These are phyloP conservation scores for Curvularia hawaiiensis DNA, from an alignment of 2,329 filamentous ascomycete genomes.

Conservation along the genomic window DNA sequence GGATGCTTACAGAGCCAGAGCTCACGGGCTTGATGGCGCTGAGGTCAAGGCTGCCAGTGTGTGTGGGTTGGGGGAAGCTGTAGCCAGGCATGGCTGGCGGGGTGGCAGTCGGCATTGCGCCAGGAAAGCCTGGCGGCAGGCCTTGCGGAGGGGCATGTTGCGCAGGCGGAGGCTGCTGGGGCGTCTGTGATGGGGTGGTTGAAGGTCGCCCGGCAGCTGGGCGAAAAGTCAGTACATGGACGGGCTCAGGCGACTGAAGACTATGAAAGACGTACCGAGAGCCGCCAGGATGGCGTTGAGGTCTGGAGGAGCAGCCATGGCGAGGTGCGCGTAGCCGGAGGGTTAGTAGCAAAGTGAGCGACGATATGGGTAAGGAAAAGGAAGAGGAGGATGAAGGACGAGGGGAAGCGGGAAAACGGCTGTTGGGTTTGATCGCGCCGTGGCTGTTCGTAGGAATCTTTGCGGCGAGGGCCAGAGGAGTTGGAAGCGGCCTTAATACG, in stretches of 20 bases:
- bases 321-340: slow-evolving; percentile 14
- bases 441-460: slow-evolving; percentile 21
- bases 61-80: slow-evolving; percentile 69
- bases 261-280: slow-evolving; percentile 36
- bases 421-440: slow-evolving; percentile 15
- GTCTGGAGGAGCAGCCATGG: slow-evolving; percentile 46
- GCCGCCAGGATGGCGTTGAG: slow-evolving; percentile 48
- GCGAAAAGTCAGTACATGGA: slow-evolving; percentile 15
- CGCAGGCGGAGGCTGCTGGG: slow-evolving; percentile 46
- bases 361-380: not conserved
- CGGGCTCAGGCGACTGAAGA: not conserved
- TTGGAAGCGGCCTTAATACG: slow-evolving; percentile 11
- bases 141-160: slow-evolving; percentile 52
- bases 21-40: slow-evolving; percentile 79
- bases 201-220: slow-evolving; percentile 54
- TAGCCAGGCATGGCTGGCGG: slow-evolving; percentile 52
- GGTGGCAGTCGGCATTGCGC: slow-evolving; percentile 48
- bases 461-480: slow-evolving; percentile 23
- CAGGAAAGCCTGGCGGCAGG: slow-evolving; percentile 52
- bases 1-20: slow-evolving; percentile 81
- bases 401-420: not conserved
- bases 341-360: slow-evolving; percentile 8
- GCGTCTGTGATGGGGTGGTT: slow-evolving; percentile 55
- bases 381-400: slow-evolving; percentile 1
- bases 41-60: slow-evolving; percentile 78